Base-by-base conservation (phyloP, 495 filamentous ascomycete genomes). In the Hypoxylon trugodes region DNA sequence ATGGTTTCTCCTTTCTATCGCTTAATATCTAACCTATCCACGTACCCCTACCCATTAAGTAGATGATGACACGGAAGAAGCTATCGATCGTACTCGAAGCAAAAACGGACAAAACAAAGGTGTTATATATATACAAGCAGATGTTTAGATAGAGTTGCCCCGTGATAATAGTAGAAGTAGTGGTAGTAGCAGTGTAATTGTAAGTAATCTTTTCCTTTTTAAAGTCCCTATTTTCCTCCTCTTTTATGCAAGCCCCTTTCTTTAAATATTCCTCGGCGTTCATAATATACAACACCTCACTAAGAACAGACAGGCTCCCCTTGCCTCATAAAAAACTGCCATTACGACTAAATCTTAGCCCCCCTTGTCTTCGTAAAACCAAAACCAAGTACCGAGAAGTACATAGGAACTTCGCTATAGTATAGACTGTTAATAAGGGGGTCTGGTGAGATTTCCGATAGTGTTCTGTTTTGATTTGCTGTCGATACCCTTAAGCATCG, bases 401-500 rank as follows among this genome's bases (percentile, higher is more conserved):
- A 61, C 58, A 67, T 61, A 67, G 16, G 64, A 67, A 28, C 52
- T 16, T 53, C 42, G 21, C 32, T 54, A 48, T 10, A 53, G 41
- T 58, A 53, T 48, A 46, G 13, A 56, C 43, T 40, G 57, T 73
- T 36, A 82, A 60, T 81, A 81, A 53, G 79, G 79, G 22, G 79
- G 79, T 54, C 66, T 76, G 25, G 73, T 77, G 24, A 77, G 65
- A 38, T 75, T 73, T 36, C 72, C 74, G 15, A 81, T 38, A 12
- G 74, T 77, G 28, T 65, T 72, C 59, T 79, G 75, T 26, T 73
- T 70, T 1, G 71, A 72, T 21, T 75, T 74, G 60, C 76, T 77
- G 62, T 82, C 77, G 65, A 82, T 81, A 6, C 78, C 78, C 54
- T 68, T 78, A 12, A 82, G 64, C 59, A 82, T 59, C 21, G 78